phyloP scores from a whole-genome alignment of 495 filamentous ascomycete species.

The Neurospora sp. region DNA sequence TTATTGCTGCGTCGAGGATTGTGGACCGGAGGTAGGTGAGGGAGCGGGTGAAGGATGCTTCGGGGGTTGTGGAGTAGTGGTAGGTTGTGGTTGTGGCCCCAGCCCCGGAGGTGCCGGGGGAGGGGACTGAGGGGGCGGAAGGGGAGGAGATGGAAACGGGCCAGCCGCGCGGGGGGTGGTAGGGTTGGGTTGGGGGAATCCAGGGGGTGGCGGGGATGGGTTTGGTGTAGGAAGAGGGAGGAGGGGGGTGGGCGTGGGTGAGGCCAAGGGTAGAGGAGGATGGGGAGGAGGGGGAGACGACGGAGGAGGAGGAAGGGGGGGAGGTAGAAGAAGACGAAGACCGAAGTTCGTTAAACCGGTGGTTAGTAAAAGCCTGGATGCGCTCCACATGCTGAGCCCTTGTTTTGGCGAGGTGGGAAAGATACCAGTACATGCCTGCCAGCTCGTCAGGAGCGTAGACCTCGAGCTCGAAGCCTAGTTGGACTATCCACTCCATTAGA shows the following conservation, averaged over 20 bases:
- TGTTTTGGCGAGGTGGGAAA: slow-evolving; percentile 45
- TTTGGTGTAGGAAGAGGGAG: neutral
- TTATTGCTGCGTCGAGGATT: slow-evolving; percentile 56
- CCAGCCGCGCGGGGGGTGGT: slow-evolving; percentile 3
- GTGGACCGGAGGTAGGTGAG: slow-evolving; percentile 49
- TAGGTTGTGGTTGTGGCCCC: neutral
- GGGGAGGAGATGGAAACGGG: slow-evolving; percentile 12
- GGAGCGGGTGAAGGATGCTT: slow-evolving; percentile 41
- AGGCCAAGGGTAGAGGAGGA: neutral
- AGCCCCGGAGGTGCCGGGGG: neutral
- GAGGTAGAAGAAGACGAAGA: slow-evolving; percentile 2
- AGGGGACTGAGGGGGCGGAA: neutral
- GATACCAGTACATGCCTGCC: slow-evolving; percentile 82
- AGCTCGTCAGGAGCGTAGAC: slow-evolving; percentile 84
- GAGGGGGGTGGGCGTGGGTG: too few relatives aligned
- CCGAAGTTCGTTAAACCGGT: slow-evolving; percentile 21
- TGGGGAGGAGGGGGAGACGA: neutral
- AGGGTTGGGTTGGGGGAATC: neutral
- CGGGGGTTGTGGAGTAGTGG: slow-evolving; percentile 11
- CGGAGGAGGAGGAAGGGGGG: neutral
- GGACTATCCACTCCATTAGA: slow-evolving; percentile 78
- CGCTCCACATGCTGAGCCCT: slow-evolving; percentile 56
- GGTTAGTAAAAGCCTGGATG: slow-evolving; percentile 51
- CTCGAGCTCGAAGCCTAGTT: slow-evolving; percentile 91
- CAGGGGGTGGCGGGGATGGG: neutral